phyloP scores from a whole-genome alignment of 208 protist genomes.

The Porcisia deanei region DNA sequence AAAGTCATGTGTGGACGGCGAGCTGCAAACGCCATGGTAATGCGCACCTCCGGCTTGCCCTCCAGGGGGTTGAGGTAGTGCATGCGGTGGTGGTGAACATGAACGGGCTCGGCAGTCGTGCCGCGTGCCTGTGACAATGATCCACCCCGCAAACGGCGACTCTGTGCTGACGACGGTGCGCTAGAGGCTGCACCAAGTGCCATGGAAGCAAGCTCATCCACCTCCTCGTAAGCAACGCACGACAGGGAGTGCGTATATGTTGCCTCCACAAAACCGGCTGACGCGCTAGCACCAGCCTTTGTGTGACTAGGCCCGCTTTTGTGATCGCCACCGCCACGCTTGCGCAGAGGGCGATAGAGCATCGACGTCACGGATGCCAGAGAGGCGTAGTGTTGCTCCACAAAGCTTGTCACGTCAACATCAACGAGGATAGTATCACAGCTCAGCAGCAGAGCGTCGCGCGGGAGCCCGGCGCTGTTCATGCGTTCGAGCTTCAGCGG shows the following conservation, averaged over 20 bases:
- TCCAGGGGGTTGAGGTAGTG: constrained; percentile 70
- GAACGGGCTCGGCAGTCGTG: not conserved
- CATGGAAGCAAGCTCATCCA: constrained; percentile 14
- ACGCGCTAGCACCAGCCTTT: constrained; percentile 16
- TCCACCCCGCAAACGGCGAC: not conserved
- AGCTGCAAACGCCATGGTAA: constrained; percentile 67
- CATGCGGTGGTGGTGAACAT: constrained; percentile 52
- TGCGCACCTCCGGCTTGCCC: constrained; percentile 44
- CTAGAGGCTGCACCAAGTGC: constrained; percentile 9
- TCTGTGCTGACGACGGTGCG: constrained; percentile 3
- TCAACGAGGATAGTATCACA: constrained; percentile 82
- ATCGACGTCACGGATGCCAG: constrained; percentile 67
- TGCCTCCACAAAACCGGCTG: constrained; percentile 11
- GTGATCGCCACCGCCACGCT: constrained; percentile 14
- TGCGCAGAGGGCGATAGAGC: constrained; percentile 60
- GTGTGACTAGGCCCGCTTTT: constrained; percentile 3
- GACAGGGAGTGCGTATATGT: constrained; percentile 54
- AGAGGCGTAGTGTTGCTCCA: constrained; percentile 74
- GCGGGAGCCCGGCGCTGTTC: constrained; percentile 41
- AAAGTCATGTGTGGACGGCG: constrained; percentile 75
- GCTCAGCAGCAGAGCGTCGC: constrained; percentile 78
- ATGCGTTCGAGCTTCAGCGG: constrained; percentile 42
- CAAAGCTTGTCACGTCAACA: constrained; percentile 70
- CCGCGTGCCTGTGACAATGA: not conserved
- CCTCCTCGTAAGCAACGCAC: constrained; percentile 71